These are phyloP conservation scores for Ganoderma lingzhi DNA, from an alignment of 1,284 basidiomycete species.

Conservation along the genomic window DNA sequence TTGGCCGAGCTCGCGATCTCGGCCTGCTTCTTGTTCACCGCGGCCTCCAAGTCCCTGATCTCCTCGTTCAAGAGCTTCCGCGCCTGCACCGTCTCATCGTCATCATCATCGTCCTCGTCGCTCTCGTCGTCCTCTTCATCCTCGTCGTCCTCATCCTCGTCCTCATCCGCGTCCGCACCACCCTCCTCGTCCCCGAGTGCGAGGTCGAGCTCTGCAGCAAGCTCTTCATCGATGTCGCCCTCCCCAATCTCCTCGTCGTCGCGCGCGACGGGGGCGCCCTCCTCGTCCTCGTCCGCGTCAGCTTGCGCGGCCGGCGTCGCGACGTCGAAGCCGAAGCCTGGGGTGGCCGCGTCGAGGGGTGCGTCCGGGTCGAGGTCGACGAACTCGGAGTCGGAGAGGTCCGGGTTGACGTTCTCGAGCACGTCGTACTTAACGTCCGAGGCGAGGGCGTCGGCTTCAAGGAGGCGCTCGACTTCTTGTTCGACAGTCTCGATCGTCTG, in stretches of 20 bases:
- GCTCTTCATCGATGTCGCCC: conserved; percentile 82
- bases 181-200: conserved; percentile 63
- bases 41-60: conserved; percentile 88
- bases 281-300: conserved; percentile 65
- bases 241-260: conserved; percentile 73
- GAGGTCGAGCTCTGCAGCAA: conserved; percentile 77
- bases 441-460: conserved; percentile 88
- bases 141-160: conserved; percentile 73
- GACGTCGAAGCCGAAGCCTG: conserved; percentile 42
- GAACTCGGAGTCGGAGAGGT: conserved; percentile 88
- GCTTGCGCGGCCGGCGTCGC: conserved; percentile 51
- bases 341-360: conserved; percentile 65
- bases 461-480: conserved; percentile 92
- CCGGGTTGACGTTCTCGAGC: conserved; percentile 85
- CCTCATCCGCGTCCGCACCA: conserved; percentile 68
- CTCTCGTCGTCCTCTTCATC: conserved; percentile 75
- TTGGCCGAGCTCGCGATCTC: conserved; percentile 91
- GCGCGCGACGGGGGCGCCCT: conserved; percentile 57
- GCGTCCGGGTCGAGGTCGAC: conserved; percentile 65
- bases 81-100: conserved; percentile 69
- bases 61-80: conserved; percentile 88
- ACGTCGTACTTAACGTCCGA: conserved; percentile 83
- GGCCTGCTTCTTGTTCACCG: conserved; percentile 85
- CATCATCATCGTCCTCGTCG: conserved; percentile 72
- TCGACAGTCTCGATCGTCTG: conserved; percentile 96